Conservation (phyloP, 495 filamentous ascomycete species). For the Jackrogersella multiformis region DNA sequence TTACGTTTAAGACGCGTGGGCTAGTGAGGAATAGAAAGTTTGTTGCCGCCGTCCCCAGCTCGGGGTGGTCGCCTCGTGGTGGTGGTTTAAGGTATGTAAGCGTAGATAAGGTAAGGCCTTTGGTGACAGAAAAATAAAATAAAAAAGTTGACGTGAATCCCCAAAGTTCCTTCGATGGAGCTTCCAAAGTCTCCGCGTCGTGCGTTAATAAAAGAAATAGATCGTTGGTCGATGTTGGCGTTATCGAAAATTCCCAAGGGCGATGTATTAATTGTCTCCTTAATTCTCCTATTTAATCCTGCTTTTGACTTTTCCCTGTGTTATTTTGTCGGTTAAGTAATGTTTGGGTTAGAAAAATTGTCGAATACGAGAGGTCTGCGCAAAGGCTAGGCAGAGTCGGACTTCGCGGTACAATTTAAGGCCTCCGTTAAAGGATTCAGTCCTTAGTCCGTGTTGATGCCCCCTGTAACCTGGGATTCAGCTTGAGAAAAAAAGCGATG, state of each 20-base stretch:
- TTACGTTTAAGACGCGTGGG: conserved; percentile 26
- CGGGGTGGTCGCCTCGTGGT: conserved; percentile 27
- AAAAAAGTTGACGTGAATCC: conserved; percentile 35
- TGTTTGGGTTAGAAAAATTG: conserved; percentile 37
- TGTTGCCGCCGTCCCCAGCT: conserved; percentile 24
- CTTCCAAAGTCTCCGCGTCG: conserved; percentile 21
- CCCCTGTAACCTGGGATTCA: conserved; percentile 38
- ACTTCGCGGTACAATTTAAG: conserved; percentile 43
- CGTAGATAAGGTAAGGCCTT: conserved; percentile 11
- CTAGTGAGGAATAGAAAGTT: conserved; percentile 16
- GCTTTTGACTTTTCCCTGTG: conserved; percentile 6
- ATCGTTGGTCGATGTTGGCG: conserved; percentile 4
- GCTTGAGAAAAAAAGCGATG: conserved; percentile 22
- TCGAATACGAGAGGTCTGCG: conserved; percentile 39
- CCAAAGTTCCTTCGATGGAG: conserved; percentile 14
- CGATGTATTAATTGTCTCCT: not conserved
- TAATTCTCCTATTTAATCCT: conserved; percentile 1
- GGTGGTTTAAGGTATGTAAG: conserved; percentile 29
- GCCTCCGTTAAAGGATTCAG: conserved; percentile 42
- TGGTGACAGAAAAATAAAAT: conserved; percentile 23
- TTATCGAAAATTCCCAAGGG: conserved; percentile 9
- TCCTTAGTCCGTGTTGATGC: conserved; percentile 32
- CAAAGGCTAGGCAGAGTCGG: conserved; percentile 26
- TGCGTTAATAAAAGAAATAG: conserved; percentile 10
- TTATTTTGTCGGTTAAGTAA: conserved; percentile 18